Conservation (phyloP, 805 yeast genomes). For the Lipomyces lipofer region DNA sequence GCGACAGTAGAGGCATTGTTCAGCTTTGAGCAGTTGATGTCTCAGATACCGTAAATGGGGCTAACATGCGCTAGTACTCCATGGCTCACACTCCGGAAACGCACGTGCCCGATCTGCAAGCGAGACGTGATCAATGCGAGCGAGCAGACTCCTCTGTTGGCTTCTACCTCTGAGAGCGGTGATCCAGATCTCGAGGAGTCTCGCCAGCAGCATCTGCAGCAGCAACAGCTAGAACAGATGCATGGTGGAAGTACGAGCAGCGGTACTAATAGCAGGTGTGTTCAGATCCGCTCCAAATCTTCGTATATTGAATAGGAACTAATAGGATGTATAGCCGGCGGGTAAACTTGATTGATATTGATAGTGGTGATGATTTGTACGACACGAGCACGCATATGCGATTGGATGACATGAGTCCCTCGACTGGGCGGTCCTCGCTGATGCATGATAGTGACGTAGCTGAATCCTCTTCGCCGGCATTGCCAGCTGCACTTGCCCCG, state of each 20-base stretch:
- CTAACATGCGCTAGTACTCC: conserved; percentile 40
- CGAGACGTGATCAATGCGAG: conserved; percentile 39
- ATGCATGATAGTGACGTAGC: background rate
- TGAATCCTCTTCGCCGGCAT: background rate
- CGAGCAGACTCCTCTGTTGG: background rate
- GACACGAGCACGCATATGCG: conserved; percentile 1
- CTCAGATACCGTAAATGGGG: background rate
- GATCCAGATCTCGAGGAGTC: conserved; percentile 24
- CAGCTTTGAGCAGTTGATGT: no score
- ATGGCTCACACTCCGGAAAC: conserved; percentile 58
- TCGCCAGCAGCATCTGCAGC: conserved; percentile 26
- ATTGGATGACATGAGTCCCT: conserved; percentile 1
- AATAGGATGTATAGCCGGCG: no score
- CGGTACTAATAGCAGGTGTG: no score
- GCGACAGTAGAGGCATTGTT: no score
- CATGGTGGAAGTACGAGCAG: conserved; percentile 2
- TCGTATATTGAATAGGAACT: no score
- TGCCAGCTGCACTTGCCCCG: background rate
- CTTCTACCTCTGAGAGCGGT: conserved; percentile 3
- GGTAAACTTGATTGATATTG: conserved; percentile 9
- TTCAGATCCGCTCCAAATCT: no score
- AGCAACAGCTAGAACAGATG: conserved; percentile 6
- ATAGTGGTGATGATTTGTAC: conserved; percentile 5
- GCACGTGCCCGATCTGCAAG: conserved; percentile 63
- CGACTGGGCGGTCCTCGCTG: background rate